A percentile compares a stretch with the other conserved stretches of the same genome.
phyloP scores from a whole-genome alignment of 805 yeast species.

The Zygotorulaspora florentina region DNA sequence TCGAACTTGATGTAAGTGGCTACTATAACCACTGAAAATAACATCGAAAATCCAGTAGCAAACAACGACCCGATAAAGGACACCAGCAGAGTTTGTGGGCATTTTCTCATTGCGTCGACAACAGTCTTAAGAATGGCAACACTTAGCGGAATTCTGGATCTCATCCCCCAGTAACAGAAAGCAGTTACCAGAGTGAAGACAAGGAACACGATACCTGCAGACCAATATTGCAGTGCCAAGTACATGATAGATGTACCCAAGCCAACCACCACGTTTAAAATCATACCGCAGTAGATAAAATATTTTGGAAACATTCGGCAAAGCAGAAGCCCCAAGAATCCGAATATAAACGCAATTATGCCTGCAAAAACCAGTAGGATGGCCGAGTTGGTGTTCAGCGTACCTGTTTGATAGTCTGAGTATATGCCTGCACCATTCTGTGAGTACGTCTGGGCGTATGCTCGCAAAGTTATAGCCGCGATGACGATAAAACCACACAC shows the following conservation, averaged over 20 bases:
- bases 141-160: conserved; percentile 68
- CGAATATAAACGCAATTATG: conserved; percentile 54
- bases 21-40: conserved; percentile 65
- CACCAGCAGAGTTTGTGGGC: conserved; percentile 64
- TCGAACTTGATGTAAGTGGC: conserved; percentile 77
- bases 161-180: conserved; percentile 67
- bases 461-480: conserved; percentile 63
- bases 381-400: conserved; percentile 71
- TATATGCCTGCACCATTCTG: conserved; percentile 64
- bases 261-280: conserved; percentile 62
- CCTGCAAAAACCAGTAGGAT: conserved; percentile 64
- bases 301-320: conserved; percentile 63
- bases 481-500: conserved; percentile 66
- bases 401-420: conserved; percentile 46
- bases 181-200: conserved; percentile 62
- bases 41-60: conserved; percentile 57
- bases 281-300: conserved; percentile 66
- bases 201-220: conserved; percentile 74
- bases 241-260: conserved; percentile 75
- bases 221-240: conserved; percentile 61
- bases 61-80: conserved; percentile 57
- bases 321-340: conserved; percentile 50
- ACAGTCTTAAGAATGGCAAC: conserved; percentile 64
- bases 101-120: conserved; percentile 70
- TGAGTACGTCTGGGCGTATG: conserved; percentile 53